Percentiles rank a stretch among this genome's conserved stretches.
phyloP scores from a whole-genome alignment of 495 filamentous ascomycete species.

The Xylaria telfairii region DNA sequence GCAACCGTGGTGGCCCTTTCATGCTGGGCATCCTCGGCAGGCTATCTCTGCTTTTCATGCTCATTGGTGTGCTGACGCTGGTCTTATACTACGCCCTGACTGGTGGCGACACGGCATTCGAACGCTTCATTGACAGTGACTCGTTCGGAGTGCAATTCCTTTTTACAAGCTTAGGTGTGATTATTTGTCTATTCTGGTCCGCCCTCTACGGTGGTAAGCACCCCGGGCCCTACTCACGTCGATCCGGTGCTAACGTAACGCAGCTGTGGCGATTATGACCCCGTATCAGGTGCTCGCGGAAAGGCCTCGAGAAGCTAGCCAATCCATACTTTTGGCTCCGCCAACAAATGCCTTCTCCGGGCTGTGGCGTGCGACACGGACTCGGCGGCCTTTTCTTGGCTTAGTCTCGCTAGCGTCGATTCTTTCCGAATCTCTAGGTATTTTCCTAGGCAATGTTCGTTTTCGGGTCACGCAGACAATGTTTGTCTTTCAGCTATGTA shows the following conservation, averaged over 20 bases:
- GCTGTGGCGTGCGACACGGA: slow-evolving; percentile 41
- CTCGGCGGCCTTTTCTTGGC: slow-evolving; percentile 39
- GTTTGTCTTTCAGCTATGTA: slow-evolving; percentile 39
- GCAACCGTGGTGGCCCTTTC: slow-evolving; percentile 38
- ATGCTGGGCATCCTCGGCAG: slow-evolving; percentile 41
- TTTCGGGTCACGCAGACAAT: slow-evolving; percentile 45
- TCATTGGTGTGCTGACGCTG: slow-evolving; percentile 45
- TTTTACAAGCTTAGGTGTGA: slow-evolving; percentile 49
- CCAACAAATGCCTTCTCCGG: slow-evolving; percentile 45
- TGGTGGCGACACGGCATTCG: slow-evolving; percentile 45
- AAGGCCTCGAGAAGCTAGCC: slow-evolving; percentile 32
- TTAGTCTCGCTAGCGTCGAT: slow-evolving; percentile 43
- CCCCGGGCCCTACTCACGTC: background rate
- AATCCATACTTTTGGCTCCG: slow-evolving; percentile 45
- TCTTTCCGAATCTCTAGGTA: slow-evolving; percentile 45
- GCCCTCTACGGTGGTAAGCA: slow-evolving; percentile 43
- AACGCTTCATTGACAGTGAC: slow-evolving; percentile 52
- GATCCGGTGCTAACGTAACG: background rate
- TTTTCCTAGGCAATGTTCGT: slow-evolving; percentile 48
- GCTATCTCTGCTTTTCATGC: slow-evolving; percentile 38
- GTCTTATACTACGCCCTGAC: slow-evolving; percentile 52
- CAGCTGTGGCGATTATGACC: slow-evolving; percentile 33
- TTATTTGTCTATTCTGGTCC: slow-evolving; percentile 52
- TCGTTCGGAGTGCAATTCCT: slow-evolving; percentile 52
- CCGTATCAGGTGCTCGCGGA: slow-evolving; percentile 41